A percentile compares a stretch with the other conserved stretches of the same genome.
Conservation (phyloP, 2,329 filamentous ascomycete species). For the Fusarium subtropicale region DNA sequence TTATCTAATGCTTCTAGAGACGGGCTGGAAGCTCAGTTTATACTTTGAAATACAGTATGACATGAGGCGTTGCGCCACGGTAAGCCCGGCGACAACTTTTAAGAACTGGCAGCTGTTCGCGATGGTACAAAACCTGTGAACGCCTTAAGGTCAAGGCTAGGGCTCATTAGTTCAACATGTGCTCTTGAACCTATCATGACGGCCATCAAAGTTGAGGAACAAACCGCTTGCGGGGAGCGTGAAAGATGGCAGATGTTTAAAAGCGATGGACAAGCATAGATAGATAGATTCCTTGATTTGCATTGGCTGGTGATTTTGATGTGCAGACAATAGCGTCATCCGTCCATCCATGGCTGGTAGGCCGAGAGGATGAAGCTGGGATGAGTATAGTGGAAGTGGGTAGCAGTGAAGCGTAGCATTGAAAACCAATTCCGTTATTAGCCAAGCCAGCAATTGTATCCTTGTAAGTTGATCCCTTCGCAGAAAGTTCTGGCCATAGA, state of each 20-base stretch:
- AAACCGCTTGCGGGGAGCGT: slow-evolving; percentile 14
- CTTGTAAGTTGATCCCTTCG: slow-evolving; percentile 23
- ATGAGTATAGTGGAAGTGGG: slow-evolving; percentile 22
- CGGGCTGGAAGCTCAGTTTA: slow-evolving; percentile 37
- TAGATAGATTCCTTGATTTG: not conserved
- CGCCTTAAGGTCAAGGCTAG: slow-evolving; percentile 18
- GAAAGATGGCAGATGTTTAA: slow-evolving; percentile 5
- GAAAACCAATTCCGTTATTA: slow-evolving; percentile 34
- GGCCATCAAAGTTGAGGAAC: slow-evolving; percentile 7
- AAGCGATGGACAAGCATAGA: slow-evolving; percentile 1
- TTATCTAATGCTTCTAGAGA: slow-evolving; percentile 18
- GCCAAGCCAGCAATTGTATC: slow-evolving; percentile 3
- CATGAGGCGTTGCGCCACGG: slow-evolving; percentile 20
- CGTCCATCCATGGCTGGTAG: slow-evolving; percentile 2
- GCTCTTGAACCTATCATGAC: slow-evolving; percentile 28
- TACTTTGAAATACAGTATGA: not conserved
- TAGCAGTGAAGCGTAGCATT: slow-evolving; percentile 27
- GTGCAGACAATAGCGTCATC: slow-evolving; percentile 14
- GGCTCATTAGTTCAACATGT: not conserved
- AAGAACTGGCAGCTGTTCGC: slow-evolving; percentile 13
- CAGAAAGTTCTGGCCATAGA: slow-evolving; percentile 29
- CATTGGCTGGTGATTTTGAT: slow-evolving; percentile 11
- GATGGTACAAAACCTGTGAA: slow-evolving; percentile 5
- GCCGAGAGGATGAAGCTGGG: slow-evolving; percentile 16
- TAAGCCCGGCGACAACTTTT: slow-evolving; percentile 20